These are phyloP conservation scores for Pyrus betulifolia DNA, from an alignment of 306 rosid species.

Conservation along the genomic window DNA sequence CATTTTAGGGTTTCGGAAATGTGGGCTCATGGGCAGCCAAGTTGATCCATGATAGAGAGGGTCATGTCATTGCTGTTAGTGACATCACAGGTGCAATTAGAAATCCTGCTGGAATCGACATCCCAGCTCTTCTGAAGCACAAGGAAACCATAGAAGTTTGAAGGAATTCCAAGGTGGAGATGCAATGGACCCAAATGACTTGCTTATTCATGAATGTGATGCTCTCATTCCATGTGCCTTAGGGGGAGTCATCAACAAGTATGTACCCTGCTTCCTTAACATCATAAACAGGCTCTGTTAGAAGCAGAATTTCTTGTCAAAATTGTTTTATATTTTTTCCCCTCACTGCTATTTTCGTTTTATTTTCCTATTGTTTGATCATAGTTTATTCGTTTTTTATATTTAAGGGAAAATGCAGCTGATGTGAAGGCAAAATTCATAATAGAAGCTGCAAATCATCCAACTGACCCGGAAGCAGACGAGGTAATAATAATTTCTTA, in stretches of 20 bases:
- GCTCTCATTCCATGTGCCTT: constrained; percentile 72
- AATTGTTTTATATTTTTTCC: background rate
- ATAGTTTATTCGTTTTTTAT: background rate
- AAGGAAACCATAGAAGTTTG: constrained; percentile 25
- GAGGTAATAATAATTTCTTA: constrained; percentile 29
- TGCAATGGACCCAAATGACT: constrained; percentile 43
- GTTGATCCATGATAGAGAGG: constrained; percentile 53
- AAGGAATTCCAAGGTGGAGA: constrained; percentile 48
- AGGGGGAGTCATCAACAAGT: constrained; percentile 64
- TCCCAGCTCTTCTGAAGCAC: constrained; percentile 45
- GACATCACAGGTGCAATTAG: constrained; percentile 63
- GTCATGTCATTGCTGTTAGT: constrained; percentile 61
- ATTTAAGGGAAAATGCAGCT: constrained; percentile 46
- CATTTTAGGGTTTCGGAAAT: constrained; percentile 57
- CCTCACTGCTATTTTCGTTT: background rate
- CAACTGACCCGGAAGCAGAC: constrained; percentile 64
- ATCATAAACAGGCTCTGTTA: background rate
- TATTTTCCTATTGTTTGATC: background rate
- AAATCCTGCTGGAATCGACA: constrained; percentile 55
- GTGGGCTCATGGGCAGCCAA: constrained; percentile 76
- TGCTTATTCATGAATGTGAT: constrained; percentile 66
- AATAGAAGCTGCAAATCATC: constrained; percentile 62
- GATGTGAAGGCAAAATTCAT: constrained; percentile 51
- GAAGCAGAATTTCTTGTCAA: background rate
- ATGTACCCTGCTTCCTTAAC: constrained; percentile 8